These are phyloP conservation scores for Collybiopsis confluens DNA, from an alignment of 768 basidiomycete genomes.

Conservation along the genomic window DNA sequence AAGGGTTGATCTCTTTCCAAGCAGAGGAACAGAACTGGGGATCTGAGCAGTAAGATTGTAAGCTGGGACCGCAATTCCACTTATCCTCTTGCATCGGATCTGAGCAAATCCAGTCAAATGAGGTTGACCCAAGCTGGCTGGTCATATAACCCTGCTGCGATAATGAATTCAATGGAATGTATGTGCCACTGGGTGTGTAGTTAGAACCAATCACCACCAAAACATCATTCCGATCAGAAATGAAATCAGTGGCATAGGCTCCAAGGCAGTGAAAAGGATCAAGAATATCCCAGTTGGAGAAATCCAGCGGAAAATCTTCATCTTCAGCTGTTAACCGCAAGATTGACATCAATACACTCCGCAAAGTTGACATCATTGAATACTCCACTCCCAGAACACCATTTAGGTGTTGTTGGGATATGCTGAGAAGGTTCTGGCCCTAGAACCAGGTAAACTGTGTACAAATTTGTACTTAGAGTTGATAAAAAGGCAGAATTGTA, in stretches of 20 bases:
- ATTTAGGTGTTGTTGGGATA: background rate
- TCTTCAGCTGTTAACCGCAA: background rate
- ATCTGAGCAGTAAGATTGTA: too few species aligned
- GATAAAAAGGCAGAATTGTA: background rate
- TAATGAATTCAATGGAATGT: background rate
- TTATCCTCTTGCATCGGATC: background rate
- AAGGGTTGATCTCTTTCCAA: background rate
- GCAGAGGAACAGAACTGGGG: background rate
- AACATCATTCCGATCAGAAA: background rate
- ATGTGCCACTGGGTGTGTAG: background rate
- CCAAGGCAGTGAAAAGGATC: background rate
- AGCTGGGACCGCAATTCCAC: background rate
- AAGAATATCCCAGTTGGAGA: background rate
- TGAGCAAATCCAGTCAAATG: background rate
- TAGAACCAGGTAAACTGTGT: background rate
- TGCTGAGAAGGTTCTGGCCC: background rate
- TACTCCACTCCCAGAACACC: background rate
- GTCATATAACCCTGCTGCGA: too few species aligned
- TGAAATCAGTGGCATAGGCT: background rate
- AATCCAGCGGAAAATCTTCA: background rate
- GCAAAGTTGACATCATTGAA: background rate
- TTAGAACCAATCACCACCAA: background rate
- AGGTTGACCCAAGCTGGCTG: background rate
- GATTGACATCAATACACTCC: background rate
- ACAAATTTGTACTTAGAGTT: background rate